phyloP scores from a whole-genome alignment of 768 basidiomycete genomes.

The Suillus placidus region DNA sequence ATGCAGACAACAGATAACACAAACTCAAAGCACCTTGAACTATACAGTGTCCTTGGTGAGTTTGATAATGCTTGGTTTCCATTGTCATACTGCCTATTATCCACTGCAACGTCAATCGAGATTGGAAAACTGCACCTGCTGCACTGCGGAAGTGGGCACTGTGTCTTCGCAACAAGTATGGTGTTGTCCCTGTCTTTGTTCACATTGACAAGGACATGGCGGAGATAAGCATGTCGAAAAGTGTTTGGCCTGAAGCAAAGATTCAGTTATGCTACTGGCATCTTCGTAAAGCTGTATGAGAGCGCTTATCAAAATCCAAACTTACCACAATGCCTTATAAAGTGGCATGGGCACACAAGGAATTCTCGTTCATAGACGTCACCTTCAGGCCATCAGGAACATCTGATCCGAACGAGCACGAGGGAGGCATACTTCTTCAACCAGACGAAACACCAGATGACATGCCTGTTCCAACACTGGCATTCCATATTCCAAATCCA shows the following conservation, averaged over 20 bases:
- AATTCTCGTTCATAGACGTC: constrained; percentile 13
- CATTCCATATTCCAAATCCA: neutral
- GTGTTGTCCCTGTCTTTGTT: constrained; percentile 8
- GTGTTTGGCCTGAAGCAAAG: constrained; percentile 12
- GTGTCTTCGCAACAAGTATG: constrained; percentile 14
- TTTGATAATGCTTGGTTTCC: constrained; percentile 28
- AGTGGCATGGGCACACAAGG: neutral
- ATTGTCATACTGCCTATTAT: constrained; percentile 25
- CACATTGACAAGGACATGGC: constrained; percentile 20
- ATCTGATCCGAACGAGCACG: no score
- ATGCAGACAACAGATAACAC: neutral
- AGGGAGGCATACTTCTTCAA: constrained; percentile 4
- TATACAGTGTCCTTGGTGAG: constrained; percentile 27
- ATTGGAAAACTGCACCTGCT: constrained; percentile 20
- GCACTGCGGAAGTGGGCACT: constrained; percentile 22
- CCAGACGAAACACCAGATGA: neutral
- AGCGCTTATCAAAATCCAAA: constrained; percentile 11
- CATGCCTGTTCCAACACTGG: neutral
- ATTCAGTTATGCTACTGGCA: constrained; percentile 19
- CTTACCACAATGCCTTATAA: constrained; percentile 18
- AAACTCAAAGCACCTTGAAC: constrained; percentile 26
- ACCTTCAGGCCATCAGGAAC: no score
- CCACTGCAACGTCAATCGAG: constrained; percentile 23
- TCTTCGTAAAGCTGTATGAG: constrained; percentile 10
- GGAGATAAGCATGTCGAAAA: constrained; percentile 14